Evolutionary conservation across 768 basidiomycete species (phyloP), one percentile per base, ranked within the genome.

Genomic region (Phlebiopsis gigantea): DNA sequence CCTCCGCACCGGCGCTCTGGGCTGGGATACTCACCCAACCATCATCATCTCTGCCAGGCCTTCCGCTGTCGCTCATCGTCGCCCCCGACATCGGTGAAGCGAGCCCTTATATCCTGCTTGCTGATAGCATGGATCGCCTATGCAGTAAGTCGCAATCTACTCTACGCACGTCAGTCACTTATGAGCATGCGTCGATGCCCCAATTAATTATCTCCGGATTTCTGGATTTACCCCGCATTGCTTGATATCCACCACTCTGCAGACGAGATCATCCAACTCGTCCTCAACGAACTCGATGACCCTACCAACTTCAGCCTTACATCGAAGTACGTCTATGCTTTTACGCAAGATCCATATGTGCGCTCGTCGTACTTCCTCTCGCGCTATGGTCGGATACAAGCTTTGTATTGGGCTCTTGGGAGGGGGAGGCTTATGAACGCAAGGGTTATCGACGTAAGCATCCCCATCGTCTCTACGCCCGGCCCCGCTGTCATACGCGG

Each of bases 351-450:
- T 71, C 80, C 87, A 56, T 90, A 88, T 66, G 81, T 88, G 61
- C 79, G 87, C 61, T 87, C 88, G 8, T 81, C 80, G 65, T 91
- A 90, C 71, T 90, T 91, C 69, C 79, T 91, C 62, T 71, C 76
- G 61, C 85, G 88, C 62, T 82, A 88, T 71, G 89, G 89, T 24
- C 75, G 73, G 48, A 77, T 80, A 50, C 80, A 89, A 64, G 88
- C 88, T 50, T 71, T 90, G 64, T 91, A 81, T 67, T 80, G 82
- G 74, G 88, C 88, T n/a, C 71, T 91, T 59, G 84, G 85, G 19
- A 77, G 86, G 57, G 87, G 87, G 19, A 85, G 77, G 68, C 72
- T 88, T 39, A 66, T 90, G 47, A 82, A 73, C 42, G 79, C 83
- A 58, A 75, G 77, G 46, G 85, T 88, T 59, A 80, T 89, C 66